These are phyloP conservation scores for Suhomyces faveliae DNA, from an alignment of 805 yeast species.

Conservation along the genomic window DNA sequence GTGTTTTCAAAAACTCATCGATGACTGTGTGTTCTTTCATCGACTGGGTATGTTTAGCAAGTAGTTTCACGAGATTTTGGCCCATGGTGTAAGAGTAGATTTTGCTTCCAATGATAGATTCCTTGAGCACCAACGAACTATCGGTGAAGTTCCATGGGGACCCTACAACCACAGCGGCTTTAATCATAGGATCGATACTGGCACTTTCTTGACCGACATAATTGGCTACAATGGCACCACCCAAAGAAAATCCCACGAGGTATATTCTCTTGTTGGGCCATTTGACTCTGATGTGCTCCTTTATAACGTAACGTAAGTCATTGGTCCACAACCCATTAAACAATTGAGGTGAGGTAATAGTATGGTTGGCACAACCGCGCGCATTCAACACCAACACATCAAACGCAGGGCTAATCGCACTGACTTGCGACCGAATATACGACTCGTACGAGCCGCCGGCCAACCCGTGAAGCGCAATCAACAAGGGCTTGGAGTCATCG, in stretches of 20 bases:
- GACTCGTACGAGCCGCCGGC: constrained; percentile 83
- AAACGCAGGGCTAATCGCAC: constrained; percentile 42
- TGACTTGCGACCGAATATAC: constrained; percentile 57
- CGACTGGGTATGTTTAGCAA: constrained; percentile 31
- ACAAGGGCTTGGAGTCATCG: constrained; percentile 51
- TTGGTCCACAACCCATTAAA: constrained; percentile 69
- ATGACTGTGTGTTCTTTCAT: constrained; percentile 23
- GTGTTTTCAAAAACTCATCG: constrained; percentile 27
- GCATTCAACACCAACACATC: constrained; percentile 63
- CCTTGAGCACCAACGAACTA: constrained; percentile 43
- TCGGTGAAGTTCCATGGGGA: constrained; percentile 73
- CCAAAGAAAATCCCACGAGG: constrained; percentile 69
- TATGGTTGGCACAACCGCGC: constrained; percentile 77
- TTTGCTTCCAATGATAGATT: constrained; percentile 37
- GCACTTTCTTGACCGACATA: constrained; percentile 64
- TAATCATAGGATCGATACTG: constrained; percentile 48
- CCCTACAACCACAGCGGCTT: constrained; percentile 59
- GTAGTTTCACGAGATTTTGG: constrained; percentile 33
- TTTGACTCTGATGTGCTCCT: constrained; percentile 44
- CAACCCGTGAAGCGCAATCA: constrained; percentile 66
- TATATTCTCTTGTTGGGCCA: constrained; percentile 66
- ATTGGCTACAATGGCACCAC: constrained; percentile 64
- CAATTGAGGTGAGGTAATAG: constrained; percentile 63
- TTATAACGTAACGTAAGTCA: constrained; percentile 61
- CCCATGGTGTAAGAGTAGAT: constrained; percentile 46